These are phyloP conservation scores for Phyllosticta capitalensis DNA, from an alignment of 2,329 filamentous ascomycete species.

Conservation along the genomic window DNA sequence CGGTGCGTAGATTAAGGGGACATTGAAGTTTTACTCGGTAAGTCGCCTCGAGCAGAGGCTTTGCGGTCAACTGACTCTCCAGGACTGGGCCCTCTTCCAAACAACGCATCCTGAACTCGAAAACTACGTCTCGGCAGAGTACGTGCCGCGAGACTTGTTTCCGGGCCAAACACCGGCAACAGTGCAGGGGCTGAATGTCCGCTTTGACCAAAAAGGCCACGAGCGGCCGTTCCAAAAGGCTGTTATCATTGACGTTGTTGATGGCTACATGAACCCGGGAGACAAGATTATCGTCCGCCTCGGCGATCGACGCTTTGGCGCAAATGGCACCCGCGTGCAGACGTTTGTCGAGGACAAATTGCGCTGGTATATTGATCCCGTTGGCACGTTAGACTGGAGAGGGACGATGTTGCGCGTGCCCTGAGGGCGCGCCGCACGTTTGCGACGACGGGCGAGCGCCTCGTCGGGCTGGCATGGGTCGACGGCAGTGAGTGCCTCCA, in stretches of 20 bases:
- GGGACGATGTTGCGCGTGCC: neutral
- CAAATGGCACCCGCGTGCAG: slow-evolving; percentile 24
- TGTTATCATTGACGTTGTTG: slow-evolving; percentile 17
- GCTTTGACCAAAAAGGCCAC: slow-evolving; percentile 32
- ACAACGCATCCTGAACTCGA: slow-evolving; percentile 19
- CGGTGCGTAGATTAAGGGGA: slow-evolving; percentile 31
- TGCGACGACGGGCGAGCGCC: slow-evolving; percentile 2
- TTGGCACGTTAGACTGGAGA: slow-evolving; percentile 22
- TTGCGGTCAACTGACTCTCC: neutral
- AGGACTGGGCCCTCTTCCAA: slow-evolving; percentile 28
- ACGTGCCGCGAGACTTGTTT: slow-evolving; percentile 18
- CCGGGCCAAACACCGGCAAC: slow-evolving; percentile 26
- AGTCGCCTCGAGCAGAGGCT: neutral
- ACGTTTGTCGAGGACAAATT: slow-evolving; percentile 29
- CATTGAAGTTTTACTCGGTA: slow-evolving; percentile 31
- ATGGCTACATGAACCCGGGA: slow-evolving; percentile 29
- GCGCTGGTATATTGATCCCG: slow-evolving; percentile 31
- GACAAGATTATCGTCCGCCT: slow-evolving; percentile 27
- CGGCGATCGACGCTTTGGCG: slow-evolving; percentile 25
- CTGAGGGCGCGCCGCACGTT: neutral
- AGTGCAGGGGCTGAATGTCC: slow-evolving; percentile 23
- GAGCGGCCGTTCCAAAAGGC: slow-evolving; percentile 32
- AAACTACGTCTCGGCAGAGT: slow-evolving; percentile 24
- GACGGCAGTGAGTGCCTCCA: neutral
- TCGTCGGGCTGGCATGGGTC: neutral